Evolutionary conservation across 2,329 filamentous ascomycete genomes (phyloP), one percentile per base, ranked within the genome.

Genomic region (Colletotrichum sp.): DNA sequence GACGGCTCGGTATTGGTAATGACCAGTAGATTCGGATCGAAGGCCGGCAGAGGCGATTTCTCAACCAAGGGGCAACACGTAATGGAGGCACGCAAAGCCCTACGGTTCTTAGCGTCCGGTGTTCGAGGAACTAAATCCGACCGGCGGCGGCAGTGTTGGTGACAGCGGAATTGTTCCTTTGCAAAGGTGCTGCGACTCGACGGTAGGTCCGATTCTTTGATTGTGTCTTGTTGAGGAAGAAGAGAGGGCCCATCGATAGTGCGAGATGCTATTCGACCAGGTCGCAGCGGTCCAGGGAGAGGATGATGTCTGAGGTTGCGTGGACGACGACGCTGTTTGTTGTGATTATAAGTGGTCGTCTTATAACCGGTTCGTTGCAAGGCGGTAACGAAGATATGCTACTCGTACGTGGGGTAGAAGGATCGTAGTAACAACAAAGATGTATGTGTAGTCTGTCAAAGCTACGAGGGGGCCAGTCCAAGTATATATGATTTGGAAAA

Each of bases 1-100:
- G n/a, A 49, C 44, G 44, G 44, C 44, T 49, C 36, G 62, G 63
- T 76, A 69, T 73, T 76, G 73, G 73, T 76, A 73, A 76, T 76
- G 72, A n/a, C 64, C 44, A 63, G 30, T 59, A 69, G 64, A 73
- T 67, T 57, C 55, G 64, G 39, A 49, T 65, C 70, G 30, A 76
- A 76, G 19, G 55, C 32, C 36, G 32, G 62, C 27, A 59, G 63
- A 66, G 70, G 66, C 61, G 68, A 70, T n/a, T 49, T 65, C 13
- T n/a, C 5, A 59, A 64, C 44, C 52, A 59, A 57, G 57, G 59
- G 57, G 64, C 70, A 63, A 76, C 44, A 68, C 68, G 61, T 22
- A 49, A 34, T n/a, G 13, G 67, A 29, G 49, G 32, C 49, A 59
- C 66, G 36, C 44, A 61, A 49, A 57, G 57, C 59, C 32, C 22